Evolutionary conservation across 1,284 basidiomycete species (phyloP).

Genomic region (Malassezia equina): DNA sequence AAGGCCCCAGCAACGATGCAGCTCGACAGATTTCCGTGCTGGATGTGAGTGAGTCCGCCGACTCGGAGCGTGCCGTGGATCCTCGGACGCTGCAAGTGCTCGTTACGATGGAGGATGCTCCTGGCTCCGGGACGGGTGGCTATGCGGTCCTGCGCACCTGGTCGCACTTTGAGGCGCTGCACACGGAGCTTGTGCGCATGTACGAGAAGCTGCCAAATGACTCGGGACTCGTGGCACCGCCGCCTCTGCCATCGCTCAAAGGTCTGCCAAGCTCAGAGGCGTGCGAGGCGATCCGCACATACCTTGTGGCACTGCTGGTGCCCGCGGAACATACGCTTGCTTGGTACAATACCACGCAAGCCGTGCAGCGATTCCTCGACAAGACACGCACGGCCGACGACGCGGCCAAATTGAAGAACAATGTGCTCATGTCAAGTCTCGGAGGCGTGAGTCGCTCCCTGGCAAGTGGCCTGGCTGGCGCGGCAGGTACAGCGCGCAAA

Average conservation of each 20-base stretch:
- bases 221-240: conserved; percentile 20
- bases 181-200: conserved; percentile 28
- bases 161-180: conserved; percentile 40
- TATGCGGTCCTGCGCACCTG: conserved; percentile 39
- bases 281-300: conserved; percentile 27
- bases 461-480: conserved; percentile 30
- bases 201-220: conserved; percentile 13
- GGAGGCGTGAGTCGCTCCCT: conserved; percentile 31
- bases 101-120: conserved; percentile 33
- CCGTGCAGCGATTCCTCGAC: conserved; percentile 35
- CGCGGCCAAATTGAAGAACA: conserved; percentile 15
- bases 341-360: conserved; percentile 15
- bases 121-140: conserved; percentile 23
- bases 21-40: conserved; percentile 9
- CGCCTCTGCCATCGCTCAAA: conserved; percentile 25
- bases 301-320: conserved; percentile 26
- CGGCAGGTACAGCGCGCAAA: conserved; percentile 32
- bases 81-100: conserved; percentile 33
- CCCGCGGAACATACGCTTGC: conserved; percentile 16
- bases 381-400: conserved; percentile 30
- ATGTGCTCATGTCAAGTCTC: conserved; percentile 11
- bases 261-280: conserved; percentile 23
- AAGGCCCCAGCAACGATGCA: not conserved
- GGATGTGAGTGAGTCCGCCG: conserved; percentile 36
- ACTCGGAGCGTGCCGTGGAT: conserved; percentile 25